Conservation (phyloP, 2,329 filamentous ascomycete genomes). For the Bipolaris oryzae region DNA sequence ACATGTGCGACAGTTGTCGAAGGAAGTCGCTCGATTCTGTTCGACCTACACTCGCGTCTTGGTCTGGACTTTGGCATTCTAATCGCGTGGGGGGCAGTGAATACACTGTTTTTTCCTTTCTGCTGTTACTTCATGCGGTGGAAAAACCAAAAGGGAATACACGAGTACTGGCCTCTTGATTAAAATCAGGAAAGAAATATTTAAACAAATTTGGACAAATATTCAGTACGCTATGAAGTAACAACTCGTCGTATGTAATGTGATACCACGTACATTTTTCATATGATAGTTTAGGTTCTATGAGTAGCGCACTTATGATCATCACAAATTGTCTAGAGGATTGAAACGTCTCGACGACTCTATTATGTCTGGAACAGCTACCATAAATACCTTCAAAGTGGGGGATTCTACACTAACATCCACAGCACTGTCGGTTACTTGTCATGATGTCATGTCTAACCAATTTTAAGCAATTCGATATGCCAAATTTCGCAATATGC, state of each 20-base stretch:
- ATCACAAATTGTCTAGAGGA: too few species aligned
- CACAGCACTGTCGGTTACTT: not conserved
- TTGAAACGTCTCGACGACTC: not conserved
- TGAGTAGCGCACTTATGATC: not conserved
- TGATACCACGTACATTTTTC: not conserved
- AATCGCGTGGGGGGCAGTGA: constrained; percentile 63
- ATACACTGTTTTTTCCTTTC: constrained; percentile 60
- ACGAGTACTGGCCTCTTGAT: constrained; percentile 29
- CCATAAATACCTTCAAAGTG: not conserved
- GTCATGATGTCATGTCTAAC: not conserved
- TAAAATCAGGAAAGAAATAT: not conserved
- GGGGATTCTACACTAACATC: too few species aligned
- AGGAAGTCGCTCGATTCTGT: constrained; percentile 64
- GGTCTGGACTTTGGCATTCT: constrained; percentile 67
- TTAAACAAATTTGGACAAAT: not conserved
- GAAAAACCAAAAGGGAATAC: constrained; percentile 16
- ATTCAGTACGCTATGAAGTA: not conserved
- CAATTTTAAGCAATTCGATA: not conserved
- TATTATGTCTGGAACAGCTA: not conserved
- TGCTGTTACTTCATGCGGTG: constrained; percentile 50
- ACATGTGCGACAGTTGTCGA: constrained; percentile 57
- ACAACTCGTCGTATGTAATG: not conserved
- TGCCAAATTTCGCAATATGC: too few species aligned
- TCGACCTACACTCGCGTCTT: constrained; percentile 63
- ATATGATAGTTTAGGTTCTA: not conserved